Conservation (phyloP, 1,284 basidiomycete genomes). For the Sanghuangporus weigelae region DNA sequence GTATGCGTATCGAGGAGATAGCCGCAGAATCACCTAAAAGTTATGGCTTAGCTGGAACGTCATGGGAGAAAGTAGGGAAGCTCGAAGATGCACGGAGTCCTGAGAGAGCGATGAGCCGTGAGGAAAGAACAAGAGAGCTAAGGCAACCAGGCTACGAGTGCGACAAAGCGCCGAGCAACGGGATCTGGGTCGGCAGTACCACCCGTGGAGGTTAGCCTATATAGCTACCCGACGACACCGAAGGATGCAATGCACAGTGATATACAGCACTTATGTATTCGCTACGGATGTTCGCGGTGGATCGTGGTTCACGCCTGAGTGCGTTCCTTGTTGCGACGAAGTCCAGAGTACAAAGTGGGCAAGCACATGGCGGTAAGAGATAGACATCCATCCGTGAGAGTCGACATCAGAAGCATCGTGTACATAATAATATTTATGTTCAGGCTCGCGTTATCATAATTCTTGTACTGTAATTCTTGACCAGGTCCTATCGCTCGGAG, state of each 20-base stretch:
- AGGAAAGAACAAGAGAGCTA: neutral
- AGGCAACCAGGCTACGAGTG: neutral
- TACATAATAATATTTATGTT: too few relatives aligned
- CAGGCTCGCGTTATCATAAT: too few relatives aligned
- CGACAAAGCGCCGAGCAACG: neutral
- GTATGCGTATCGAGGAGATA: neutral
- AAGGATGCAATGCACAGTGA: neutral
- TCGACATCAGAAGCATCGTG: neutral
- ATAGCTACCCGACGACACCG: neutral
- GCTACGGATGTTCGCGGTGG: neutral
- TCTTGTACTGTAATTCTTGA: too few relatives aligned
- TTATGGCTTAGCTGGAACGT: neutral
- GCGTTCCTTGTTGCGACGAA: neutral
- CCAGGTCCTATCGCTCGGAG: too few relatives aligned
- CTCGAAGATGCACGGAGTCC: neutral
- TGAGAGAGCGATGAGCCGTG: neutral
- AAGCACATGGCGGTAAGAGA: neutral
- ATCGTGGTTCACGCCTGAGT: neutral
- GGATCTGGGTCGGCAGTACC: neutral
- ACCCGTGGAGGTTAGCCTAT: neutral
- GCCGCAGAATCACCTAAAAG: neutral
- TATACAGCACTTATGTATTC: neutral
- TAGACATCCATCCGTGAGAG: neutral
- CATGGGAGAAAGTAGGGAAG: neutral
- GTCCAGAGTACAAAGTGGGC: neutral